phyloP scores from a whole-genome alignment of 2,329 filamentous ascomycete genomes.

The Chalara sp. region DNA sequence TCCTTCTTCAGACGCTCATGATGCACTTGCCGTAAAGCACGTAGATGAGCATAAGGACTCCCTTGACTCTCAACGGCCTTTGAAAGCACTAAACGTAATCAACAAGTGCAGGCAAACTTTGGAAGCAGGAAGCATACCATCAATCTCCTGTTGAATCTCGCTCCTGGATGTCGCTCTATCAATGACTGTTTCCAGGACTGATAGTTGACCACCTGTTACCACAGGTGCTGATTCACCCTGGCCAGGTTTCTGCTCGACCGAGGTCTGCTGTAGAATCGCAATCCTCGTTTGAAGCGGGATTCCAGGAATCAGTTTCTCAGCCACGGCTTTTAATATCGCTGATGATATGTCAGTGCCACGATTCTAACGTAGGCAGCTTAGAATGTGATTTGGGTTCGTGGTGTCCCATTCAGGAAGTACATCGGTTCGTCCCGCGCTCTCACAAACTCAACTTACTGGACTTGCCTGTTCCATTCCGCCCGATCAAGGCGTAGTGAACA shows the following conservation, averaged over 20 bases:
- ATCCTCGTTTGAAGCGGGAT: slow-evolving; percentile 60
- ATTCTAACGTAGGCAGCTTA: no score
- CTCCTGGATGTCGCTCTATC: slow-evolving; percentile 51
- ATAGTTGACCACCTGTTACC: slow-evolving; percentile 25
- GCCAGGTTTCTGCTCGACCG: slow-evolving; percentile 26
- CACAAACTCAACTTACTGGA: slow-evolving; percentile 48
- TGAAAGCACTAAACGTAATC: slow-evolving; percentile 39
- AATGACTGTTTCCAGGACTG: slow-evolving; percentile 63
- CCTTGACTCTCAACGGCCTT: slow-evolving; percentile 48
- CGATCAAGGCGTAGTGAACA: slow-evolving; percentile 69
- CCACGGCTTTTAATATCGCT: slow-evolving; percentile 69
- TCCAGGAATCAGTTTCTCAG: slow-evolving; percentile 71
- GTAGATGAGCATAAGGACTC: slow-evolving; percentile 51
- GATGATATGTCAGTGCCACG: background rate
- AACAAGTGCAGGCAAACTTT: background rate
- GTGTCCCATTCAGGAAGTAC: no score
- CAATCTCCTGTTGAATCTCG: slow-evolving; percentile 53
- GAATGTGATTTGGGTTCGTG: no score
- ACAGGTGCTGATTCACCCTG: background rate
- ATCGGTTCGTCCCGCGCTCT: no score
- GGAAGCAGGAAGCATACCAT: slow-evolving; percentile 33
- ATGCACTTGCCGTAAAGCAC: slow-evolving; percentile 53
- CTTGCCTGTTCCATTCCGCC: slow-evolving; percentile 77
- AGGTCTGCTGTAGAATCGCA: slow-evolving; percentile 59
- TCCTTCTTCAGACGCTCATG: slow-evolving; percentile 56